These are phyloP conservation scores for Solanum etuberosum DNA, from an alignment of 257 asterid genomes.

Conservation along the genomic window DNA sequence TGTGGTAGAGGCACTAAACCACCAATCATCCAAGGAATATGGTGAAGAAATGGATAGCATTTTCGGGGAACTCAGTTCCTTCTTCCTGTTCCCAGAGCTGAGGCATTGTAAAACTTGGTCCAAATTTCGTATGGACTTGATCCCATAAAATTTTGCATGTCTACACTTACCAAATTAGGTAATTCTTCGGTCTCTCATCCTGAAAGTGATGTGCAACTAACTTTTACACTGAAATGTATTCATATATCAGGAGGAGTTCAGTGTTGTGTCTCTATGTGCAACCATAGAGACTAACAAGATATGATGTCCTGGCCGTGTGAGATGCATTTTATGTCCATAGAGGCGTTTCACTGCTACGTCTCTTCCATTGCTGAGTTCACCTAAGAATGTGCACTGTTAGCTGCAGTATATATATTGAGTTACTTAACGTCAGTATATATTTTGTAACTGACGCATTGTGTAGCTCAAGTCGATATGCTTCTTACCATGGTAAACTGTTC, in stretches of 20 bases:
- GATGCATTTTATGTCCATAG: neutral
- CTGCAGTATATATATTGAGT: neutral
- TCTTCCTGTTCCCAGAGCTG: neutral
- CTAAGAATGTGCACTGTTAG: neutral
- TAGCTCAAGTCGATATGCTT: neutral
- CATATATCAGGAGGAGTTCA: neutral
- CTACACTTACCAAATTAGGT: neutral
- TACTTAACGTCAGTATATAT: neutral
- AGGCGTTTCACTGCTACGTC: neutral
- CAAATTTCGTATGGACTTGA: neutral
- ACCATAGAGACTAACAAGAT: neutral
- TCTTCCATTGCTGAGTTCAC: neutral
- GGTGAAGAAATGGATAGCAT: neutral
- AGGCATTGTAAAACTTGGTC: neutral
- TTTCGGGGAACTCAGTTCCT: neutral
- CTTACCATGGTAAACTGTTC: neutral
- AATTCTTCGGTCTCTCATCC: neutral
- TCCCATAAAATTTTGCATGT: neutral
- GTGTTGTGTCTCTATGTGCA: neutral
- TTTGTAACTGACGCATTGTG: neutral
- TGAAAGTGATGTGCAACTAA: neutral
- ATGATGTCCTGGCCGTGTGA: neutral
- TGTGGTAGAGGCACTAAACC: neutral
- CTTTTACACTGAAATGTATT: neutral
- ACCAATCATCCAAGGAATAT: neutral